Evolutionary conservation across 2,329 filamentous ascomycete genomes (phyloP).

Genomic region (Davidsoniella australis): DNA sequence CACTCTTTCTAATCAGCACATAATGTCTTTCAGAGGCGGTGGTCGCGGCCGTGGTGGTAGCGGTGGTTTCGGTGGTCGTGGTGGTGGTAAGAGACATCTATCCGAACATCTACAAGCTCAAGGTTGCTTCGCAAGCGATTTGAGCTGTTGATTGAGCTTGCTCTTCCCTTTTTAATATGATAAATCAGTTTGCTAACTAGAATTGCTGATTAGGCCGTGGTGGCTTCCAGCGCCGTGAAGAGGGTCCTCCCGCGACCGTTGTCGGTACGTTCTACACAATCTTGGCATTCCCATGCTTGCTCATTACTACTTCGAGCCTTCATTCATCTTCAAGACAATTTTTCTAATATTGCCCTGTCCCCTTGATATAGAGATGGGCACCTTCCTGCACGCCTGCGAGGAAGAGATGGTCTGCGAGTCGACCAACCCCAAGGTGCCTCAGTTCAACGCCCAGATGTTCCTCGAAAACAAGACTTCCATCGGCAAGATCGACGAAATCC

Average conservation of each 20-base stretch:
- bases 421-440: constrained; percentile 86
- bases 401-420: constrained; percentile 97
- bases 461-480: constrained; percentile 96
- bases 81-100: constrained; percentile 21
- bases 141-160: background rate
- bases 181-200: constrained; percentile 1
- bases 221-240: constrained; percentile 24
- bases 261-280: constrained; percentile 19
- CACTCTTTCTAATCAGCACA: constrained; percentile 5
- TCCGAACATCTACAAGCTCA: background rate
- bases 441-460: constrained; percentile 98
- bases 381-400: constrained; percentile 85
- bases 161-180: background rate
- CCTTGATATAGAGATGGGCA: constrained; percentile 58
- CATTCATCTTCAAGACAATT: background rate
- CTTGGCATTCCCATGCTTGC: background rate
- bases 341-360: constrained; percentile 1
- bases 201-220: constrained; percentile 18
- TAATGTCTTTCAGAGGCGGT: constrained; percentile 25
- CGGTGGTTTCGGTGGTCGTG: constrained; percentile 21
- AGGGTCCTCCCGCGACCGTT: constrained; percentile 23
- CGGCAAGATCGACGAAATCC: constrained; percentile 95
- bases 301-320: background rate
- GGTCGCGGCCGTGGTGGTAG: constrained; percentile 21
- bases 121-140: background rate